phyloP scores from a whole-genome alignment of 1,284 basidiomycete species.

The Boletus sp. region DNA sequence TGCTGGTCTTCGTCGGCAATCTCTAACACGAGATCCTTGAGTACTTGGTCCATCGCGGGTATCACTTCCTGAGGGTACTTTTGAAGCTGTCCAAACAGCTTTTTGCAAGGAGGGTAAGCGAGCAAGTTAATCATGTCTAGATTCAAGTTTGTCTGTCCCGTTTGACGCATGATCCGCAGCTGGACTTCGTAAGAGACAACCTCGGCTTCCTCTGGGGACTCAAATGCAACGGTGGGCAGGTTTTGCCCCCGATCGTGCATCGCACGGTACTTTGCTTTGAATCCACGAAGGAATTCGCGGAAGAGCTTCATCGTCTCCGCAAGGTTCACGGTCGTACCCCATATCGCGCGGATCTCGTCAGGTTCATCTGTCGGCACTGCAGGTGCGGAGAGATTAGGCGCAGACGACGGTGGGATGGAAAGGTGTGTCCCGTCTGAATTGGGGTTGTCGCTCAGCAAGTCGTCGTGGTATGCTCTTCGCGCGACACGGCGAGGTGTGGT shows the following conservation, averaged over 20 bases:
- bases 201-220: slow-evolving; percentile 66
- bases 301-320: slow-evolving; percentile 89
- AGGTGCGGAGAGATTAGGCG: slow-evolving; percentile 60
- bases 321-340: slow-evolving; percentile 94
- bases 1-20: slow-evolving; percentile 75
- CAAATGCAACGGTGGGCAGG: slow-evolving; percentile 49
- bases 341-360: slow-evolving; percentile 85
- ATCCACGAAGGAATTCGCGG: slow-evolving; percentile 84
- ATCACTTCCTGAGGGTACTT: slow-evolving; percentile 97
- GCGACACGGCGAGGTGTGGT: slow-evolving; percentile 23
- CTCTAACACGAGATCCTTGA: slow-evolving; percentile 88
- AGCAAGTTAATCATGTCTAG: slow-evolving; percentile 87
- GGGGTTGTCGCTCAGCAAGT: slow-evolving; percentile 33
- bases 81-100: slow-evolving; percentile 74
- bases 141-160: slow-evolving; percentile 90
- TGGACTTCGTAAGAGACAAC: slow-evolving; percentile 77
- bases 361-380: slow-evolving; percentile 62
- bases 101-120: slow-evolving; percentile 82
- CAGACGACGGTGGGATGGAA: slow-evolving; percentile 61
- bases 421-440: slow-evolving; percentile 56
- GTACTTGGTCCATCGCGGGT: slow-evolving; percentile 93
- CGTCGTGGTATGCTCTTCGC: slow-evolving; percentile 23
- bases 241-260: slow-evolving; percentile 67
- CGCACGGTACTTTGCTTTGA: slow-evolving; percentile 91
- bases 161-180: slow-evolving; percentile 82